Percentiles rank a stretch among this genome's conserved stretches.
These are phyloP conservation scores for Penicillium brasilianum DNA, from an alignment of 2,329 filamentous ascomycete species.

Conservation along the genomic window DNA sequence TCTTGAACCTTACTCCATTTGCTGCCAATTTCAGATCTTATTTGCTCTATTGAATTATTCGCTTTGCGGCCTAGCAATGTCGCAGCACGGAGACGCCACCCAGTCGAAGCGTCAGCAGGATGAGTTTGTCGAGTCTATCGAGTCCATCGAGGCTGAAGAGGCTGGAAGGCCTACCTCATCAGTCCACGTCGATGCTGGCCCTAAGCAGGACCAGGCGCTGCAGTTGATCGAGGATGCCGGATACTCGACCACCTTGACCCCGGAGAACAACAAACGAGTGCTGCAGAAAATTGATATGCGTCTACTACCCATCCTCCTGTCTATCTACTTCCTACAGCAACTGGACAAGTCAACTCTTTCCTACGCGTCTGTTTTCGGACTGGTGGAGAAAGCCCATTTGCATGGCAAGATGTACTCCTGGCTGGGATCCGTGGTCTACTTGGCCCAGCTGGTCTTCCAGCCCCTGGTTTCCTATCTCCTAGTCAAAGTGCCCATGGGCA, in stretches of 20 bases:
- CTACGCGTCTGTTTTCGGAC: constrained; percentile 68
- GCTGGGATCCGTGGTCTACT: constrained; percentile 59
- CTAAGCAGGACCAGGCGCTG: constrained; percentile 54
- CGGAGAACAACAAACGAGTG: constrained; percentile 59
- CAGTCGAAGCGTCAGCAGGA: constrained; percentile 28
- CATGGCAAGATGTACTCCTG: constrained; percentile 61
- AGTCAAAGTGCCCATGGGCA: constrained; percentile 65
- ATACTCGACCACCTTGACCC: constrained; percentile 55
- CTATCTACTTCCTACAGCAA: constrained; percentile 67
- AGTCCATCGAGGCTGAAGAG: constrained; percentile 26
- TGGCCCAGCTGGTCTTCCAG: constrained; percentile 61
- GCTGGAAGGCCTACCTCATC: neutral
- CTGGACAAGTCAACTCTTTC: constrained; percentile 66
- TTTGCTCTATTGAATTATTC: neutral
- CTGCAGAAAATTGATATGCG: constrained; percentile 58
- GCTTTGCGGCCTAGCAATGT: constrained; percentile 22
- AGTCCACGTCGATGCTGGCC: neutral
- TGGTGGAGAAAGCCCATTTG: constrained; percentile 63
- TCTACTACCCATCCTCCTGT: constrained; percentile 61
- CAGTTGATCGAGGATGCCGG: constrained; percentile 55
- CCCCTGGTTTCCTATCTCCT: constrained; percentile 59
- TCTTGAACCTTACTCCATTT: neutral
- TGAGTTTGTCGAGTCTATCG: constrained; percentile 36
- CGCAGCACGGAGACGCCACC: constrained; percentile 21
- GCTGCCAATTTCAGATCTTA: neutral